Evolutionary conservation across 2,329 filamentous ascomycete species (phyloP).

Genomic region (Coniochaeta prunicola): DNA sequence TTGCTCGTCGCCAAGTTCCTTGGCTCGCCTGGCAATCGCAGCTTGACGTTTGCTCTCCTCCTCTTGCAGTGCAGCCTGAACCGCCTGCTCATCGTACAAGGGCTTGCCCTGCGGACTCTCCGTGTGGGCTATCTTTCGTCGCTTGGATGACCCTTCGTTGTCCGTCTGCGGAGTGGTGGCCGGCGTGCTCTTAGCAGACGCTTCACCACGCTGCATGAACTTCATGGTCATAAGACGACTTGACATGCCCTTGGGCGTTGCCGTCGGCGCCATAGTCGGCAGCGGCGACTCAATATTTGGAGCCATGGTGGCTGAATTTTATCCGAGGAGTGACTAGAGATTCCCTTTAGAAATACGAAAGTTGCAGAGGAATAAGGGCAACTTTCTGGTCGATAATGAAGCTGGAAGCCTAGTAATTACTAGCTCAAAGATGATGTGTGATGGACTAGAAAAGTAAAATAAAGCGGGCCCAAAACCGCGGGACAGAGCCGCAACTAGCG

Average conservation of each 20-base stretch:
- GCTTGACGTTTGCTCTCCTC: slow-evolving; percentile 60
- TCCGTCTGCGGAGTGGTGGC: slow-evolving; percentile 30
- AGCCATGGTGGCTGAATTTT: too few relatives aligned
- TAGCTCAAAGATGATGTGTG: neutral
- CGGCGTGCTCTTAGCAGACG: slow-evolving; percentile 41
- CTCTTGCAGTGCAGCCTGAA: slow-evolving; percentile 56
- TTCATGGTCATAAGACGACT: slow-evolving; percentile 90
- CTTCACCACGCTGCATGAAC: slow-evolving; percentile 88
- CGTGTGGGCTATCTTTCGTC: slow-evolving; percentile 43
- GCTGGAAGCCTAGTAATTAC: neutral
- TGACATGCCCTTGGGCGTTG: slow-evolving; percentile 64
- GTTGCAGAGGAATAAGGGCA: neutral
- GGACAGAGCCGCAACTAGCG: neutral
- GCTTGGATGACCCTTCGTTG: slow-evolving; percentile 52
- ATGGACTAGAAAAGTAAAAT: neutral
- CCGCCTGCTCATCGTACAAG: slow-evolving; percentile 49
- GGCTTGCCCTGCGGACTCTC: slow-evolving; percentile 33
- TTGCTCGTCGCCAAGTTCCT: slow-evolving; percentile 60
- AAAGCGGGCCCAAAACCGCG: neutral
- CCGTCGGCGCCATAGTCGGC: slow-evolving; percentile 15
- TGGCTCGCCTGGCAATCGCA: slow-evolving; percentile 53
- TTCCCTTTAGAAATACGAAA: neutral
- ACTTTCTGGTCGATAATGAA: neutral
- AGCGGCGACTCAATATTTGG: slow-evolving; percentile 6
- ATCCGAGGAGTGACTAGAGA: too few relatives aligned